phyloP scores from a whole-genome alignment of 2,329 filamentous ascomycete genomes.

The Cadophora gregata region DNA sequence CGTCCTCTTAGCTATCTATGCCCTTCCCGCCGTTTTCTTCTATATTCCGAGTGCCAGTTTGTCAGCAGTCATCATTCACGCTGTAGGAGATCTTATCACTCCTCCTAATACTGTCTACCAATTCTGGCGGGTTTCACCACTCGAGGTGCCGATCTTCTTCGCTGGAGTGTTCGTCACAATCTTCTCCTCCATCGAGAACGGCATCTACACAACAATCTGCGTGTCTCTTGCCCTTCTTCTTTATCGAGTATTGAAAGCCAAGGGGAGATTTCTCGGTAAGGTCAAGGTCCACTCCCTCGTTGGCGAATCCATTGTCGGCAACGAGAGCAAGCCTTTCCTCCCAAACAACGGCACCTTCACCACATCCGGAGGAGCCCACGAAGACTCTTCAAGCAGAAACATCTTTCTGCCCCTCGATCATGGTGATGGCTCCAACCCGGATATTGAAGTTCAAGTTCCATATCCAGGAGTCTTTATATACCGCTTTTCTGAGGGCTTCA shows the following conservation, averaged over 20 bases:
- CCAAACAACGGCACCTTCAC: constrained; percentile 56
- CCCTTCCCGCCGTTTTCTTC: constrained; percentile 86
- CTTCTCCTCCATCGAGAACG: constrained; percentile 87
- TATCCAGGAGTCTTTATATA: constrained; percentile 96
- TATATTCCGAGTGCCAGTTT: constrained; percentile 87
- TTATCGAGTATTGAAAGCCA: constrained; percentile 82
- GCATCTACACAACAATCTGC: constrained; percentile 85
- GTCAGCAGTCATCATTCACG: constrained; percentile 92
- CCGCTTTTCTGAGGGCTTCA: constrained; percentile 92
- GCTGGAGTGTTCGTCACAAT: constrained; percentile 89
- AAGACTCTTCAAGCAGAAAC: constrained; percentile 65
- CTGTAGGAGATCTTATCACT: constrained; percentile 90
- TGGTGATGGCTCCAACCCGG: constrained; percentile 88
- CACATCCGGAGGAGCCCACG: constrained; percentile 39
- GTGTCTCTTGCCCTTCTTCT: constrained; percentile 80
- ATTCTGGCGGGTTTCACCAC: constrained; percentile 91
- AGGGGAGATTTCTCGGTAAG: constrained; percentile 82
- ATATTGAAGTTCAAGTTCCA: constrained; percentile 77
- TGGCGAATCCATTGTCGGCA: constrained; percentile 73
- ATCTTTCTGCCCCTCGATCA: constrained; percentile 89
- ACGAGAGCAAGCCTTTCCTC: constrained; percentile 55
- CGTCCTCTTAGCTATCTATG: constrained; percentile 89
- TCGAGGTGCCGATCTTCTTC: constrained; percentile 93
- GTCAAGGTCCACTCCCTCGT: constrained; percentile 85
- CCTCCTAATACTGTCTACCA: constrained; percentile 90